Base-by-base conservation (phyloP, 208 protist species). In the Acanthamoeba culbertsoni region DNA sequence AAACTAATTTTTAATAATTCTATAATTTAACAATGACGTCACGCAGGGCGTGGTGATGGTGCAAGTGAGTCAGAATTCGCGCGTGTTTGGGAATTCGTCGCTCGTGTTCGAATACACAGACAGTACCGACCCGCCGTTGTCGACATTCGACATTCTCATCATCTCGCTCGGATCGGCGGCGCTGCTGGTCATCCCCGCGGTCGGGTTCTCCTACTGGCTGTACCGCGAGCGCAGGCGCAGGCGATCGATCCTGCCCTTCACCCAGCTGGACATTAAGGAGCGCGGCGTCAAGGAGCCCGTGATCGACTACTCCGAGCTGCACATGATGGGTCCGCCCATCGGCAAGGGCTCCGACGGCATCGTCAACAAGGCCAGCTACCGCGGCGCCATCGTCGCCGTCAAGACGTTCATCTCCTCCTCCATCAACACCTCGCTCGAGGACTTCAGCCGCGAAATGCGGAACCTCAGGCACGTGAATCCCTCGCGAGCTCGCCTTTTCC, bases 341-440 rank as follows among this genome's bases (percentile, higher is more conserved):
- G 68, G 68, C 68, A 77, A 77, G 68, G 68, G 68, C 68, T 77
- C 68, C 18, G 68, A 77, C 68, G 68, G 68, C 68, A 77, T 77
- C 42, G 68, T 77, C 18, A 77, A 77, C 42, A 77, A 77, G 68
- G 68, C 68, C 68, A 77, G 46, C 68, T 77, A 77, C 42, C 68
- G 68, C 28, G 68, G 68, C 35, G 68, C 68, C 40, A 77, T 77
- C 42, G 68, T 77, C 33, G 68, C 68, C 42, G 68, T 77, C 40
- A 77, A 77, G 68, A 77, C 68, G 16, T 77, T 77, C 68, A 77
- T 77, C 37, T 77, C 68, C 18, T 77, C 68, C 3, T 77, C 68
- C 10, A 42, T 77, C 68, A 77, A 77, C 37, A 77, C 68, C 14
- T 77, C 68, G 35, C 68, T 77, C 68, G 68, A 77, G 16, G 68